These are phyloP conservation scores for Chalciporus pseudorubinellus DNA, from an alignment of 768 basidiomycete species.

Conservation along the genomic window DNA sequence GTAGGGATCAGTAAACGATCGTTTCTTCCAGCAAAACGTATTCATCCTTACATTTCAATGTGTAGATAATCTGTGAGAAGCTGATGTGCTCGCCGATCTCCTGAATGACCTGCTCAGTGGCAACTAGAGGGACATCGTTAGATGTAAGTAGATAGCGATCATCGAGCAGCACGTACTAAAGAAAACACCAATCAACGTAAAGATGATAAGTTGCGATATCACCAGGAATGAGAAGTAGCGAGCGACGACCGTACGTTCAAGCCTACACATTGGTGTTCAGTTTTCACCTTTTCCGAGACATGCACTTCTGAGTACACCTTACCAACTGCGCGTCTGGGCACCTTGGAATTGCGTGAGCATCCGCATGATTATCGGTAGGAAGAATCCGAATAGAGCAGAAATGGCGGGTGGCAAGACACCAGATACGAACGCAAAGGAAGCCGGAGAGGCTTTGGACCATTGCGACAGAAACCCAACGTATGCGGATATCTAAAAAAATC, in stretches of 20 bases:
- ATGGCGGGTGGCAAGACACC: constrained; percentile 92
- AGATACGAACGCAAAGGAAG: constrained; percentile 79
- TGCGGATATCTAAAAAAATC: constrained; percentile 33
- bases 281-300: neutral
- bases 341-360: constrained; percentile 73
- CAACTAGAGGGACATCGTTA: constrained; percentile 19
- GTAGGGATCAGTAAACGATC: neutral
- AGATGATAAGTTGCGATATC: constrained; percentile 90
- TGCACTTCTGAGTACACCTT: constrained; percentile 2
- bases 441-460: constrained; percentile 65
- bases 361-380: constrained; percentile 91
- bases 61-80: constrained; percentile 44
- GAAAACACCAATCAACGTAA: constrained; percentile 86
- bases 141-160: neutral
- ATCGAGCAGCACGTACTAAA: constrained; percentile 56
- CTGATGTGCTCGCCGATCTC: constrained; percentile 49
- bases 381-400: constrained; percentile 84
- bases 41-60: constrained; percentile 39
- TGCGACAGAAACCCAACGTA: constrained; percentile 73
- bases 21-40: neutral
- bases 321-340: constrained; percentile 34
- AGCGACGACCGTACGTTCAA: constrained; percentile 89
- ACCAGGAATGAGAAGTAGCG: constrained; percentile 94
- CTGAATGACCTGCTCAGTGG: constrained; percentile 41
- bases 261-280: constrained; percentile 40